These are phyloP conservation scores for Brassica carinata DNA, from an alignment of 345 rosid species.

Conservation along the genomic window DNA sequence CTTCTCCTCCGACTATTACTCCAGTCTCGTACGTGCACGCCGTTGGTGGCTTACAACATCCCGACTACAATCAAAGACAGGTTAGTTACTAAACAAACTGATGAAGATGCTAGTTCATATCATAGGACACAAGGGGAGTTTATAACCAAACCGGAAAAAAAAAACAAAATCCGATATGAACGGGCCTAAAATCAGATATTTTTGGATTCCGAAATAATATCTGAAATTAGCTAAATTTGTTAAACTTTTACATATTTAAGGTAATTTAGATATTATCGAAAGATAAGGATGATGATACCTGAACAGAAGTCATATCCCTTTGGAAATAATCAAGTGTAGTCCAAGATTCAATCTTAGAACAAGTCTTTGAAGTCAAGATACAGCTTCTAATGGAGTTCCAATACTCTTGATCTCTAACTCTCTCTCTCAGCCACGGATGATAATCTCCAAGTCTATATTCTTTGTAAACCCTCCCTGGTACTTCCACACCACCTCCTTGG, in stretches of 20 bases:
- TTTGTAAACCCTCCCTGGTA: constrained; percentile 67
- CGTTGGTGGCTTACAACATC: constrained; percentile 98
- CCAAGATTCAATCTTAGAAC: constrained; percentile 65
- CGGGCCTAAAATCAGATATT: background rate
- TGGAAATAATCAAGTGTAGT: constrained; percentile 77
- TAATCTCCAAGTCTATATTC: constrained; percentile 72
- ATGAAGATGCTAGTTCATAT: background rate
- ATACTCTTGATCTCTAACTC: constrained; percentile 58
- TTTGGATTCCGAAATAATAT: background rate
- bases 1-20: constrained; percentile 55
- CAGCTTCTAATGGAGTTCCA: constrained; percentile 78
- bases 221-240: background rate
- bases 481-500: constrained; percentile 69
- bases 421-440: constrained; percentile 76
- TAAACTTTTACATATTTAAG: too few species aligned
- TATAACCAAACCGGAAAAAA: too few species aligned
- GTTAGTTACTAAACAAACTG: background rate
- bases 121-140: background rate
- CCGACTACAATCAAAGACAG: constrained; percentile 50
- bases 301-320: constrained; percentile 67
- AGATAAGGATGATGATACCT: constrained; percentile 47
- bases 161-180: too few species aligned
- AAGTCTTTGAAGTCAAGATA: constrained; percentile 70
- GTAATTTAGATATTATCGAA: too few species aligned
- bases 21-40: constrained; percentile 68